A percentile compares a stretch with the other conserved stretches of the same genome.
phyloP scores from a whole-genome alignment of 2,329 filamentous ascomycete species.

The Fusarium siculi region DNA sequence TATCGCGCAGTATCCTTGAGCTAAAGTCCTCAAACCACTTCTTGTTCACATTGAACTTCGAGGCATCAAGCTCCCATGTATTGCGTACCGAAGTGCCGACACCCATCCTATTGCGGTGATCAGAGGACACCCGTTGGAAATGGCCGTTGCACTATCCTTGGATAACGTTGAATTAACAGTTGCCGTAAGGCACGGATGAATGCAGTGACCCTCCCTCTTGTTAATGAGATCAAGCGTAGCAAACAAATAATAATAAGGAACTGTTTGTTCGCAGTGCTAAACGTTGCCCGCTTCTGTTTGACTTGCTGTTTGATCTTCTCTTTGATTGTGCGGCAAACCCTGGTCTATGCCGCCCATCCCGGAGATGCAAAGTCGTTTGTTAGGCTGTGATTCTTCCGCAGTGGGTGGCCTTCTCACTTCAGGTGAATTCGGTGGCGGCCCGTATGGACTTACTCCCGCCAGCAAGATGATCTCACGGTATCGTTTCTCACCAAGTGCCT shows the following conservation, averaged over 20 bases:
- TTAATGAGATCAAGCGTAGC: no score
- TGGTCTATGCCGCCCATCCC: background rate
- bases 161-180: background rate
- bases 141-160: background rate
- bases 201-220: background rate
- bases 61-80: slow-evolving; percentile 21
- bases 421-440: background rate
- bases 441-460: background rate
- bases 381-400: background rate
- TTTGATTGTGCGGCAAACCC: background rate
- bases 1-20: background rate
- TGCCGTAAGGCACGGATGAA: no score
- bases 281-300: background rate
- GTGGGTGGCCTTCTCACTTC: background rate
- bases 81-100: slow-evolving; percentile 13
- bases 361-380: background rate
- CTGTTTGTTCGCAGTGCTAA: background rate
- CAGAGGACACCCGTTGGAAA: slow-evolving; percentile 10
- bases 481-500: background rate
- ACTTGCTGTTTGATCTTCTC: background rate
- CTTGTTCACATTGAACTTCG: slow-evolving; percentile 9
- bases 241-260: background rate
- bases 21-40: background rate
- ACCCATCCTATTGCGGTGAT: slow-evolving; percentile 9
- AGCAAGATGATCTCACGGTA: slow-evolving; percentile 18